Percentiles rank a stretch among this genome's conserved stretches.
phyloP scores from a whole-genome alignment of 2,329 filamentous ascomycete species.

The Aspergillus transmontanensis region DNA sequence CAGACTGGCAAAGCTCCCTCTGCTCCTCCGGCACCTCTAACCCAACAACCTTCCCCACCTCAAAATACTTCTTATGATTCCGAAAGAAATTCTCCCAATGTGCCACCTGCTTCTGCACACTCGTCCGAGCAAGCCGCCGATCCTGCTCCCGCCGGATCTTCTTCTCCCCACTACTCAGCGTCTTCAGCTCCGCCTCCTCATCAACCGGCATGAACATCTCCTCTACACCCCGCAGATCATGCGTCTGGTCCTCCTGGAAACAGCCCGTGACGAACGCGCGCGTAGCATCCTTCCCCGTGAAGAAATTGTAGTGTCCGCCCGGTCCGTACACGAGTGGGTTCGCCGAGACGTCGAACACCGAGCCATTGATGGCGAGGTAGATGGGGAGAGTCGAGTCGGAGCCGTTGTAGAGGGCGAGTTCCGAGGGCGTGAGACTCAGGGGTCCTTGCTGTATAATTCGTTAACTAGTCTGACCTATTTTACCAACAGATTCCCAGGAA shows the following conservation, averaged over 20 bases:
- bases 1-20: conserved; percentile 70
- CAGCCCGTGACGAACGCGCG: conserved; percentile 92
- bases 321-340: conserved; percentile 68
- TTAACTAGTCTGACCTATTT: background rate
- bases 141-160: conserved; percentile 65
- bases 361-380: conserved; percentile 80
- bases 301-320: conserved; percentile 82
- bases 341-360: conserved; percentile 65
- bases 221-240: conserved; percentile 85
- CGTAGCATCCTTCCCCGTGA: conserved; percentile 82
- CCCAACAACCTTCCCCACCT: conserved; percentile 72
- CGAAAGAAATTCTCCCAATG: conserved; percentile 86
- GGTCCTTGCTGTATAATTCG: conserved; percentile 52
- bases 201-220: conserved; percentile 75
- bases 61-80: conserved; percentile 77
- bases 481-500: too few relatives aligned
- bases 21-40: conserved; percentile 49
- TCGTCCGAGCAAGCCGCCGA: conserved; percentile 62
- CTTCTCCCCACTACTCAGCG: conserved; percentile 40
- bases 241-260: conserved; percentile 80
- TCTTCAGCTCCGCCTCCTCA: conserved; percentile 52
- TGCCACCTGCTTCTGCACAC: conserved; percentile 67
- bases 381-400: conserved; percentile 73
- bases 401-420: conserved; percentile 79
- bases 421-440: conserved; percentile 69